These are phyloP conservation scores for Penicillium coprophilum DNA, from an alignment of 495 filamentous ascomycete species.

Conservation along the genomic window DNA sequence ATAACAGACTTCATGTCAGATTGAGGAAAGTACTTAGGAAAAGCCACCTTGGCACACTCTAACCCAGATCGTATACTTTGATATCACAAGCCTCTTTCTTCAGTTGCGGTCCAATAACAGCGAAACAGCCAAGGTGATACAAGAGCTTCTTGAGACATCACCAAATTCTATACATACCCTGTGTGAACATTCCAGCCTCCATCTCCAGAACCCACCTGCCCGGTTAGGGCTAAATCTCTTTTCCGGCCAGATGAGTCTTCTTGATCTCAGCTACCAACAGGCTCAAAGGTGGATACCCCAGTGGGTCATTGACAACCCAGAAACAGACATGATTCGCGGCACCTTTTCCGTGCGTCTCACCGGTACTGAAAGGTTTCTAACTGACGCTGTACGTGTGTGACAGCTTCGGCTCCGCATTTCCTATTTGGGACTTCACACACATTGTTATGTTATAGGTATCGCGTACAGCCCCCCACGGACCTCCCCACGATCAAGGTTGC, in stretches of 20 bases:
- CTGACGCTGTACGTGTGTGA: slow-evolving; percentile 5
- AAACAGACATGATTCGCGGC: slow-evolving; percentile 20
- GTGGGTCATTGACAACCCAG: slow-evolving; percentile 19
- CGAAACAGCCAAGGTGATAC: neutral
- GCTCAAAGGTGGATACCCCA: slow-evolving; percentile 12
- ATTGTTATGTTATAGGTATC: neutral
- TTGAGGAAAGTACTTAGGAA: neutral
- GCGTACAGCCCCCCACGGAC: slow-evolving; percentile 4
- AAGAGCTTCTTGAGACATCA: neutral
- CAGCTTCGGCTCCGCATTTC: slow-evolving; percentile 9
- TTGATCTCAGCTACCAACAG: slow-evolving; percentile 25
- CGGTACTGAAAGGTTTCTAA: slow-evolving; percentile 18
- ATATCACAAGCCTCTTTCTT: neutral
- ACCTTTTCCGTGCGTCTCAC: slow-evolving; percentile 13
- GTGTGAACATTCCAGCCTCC: slow-evolving; percentile 19
- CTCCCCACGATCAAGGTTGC: slow-evolving; percentile 2
- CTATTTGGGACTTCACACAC: slow-evolving; percentile 7
- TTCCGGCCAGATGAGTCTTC: slow-evolving; percentile 12
- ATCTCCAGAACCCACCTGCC: slow-evolving; percentile 18
- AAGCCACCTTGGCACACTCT: neutral
- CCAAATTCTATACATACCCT: neutral
- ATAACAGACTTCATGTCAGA: slow-evolving; percentile 2
- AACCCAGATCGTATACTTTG: neutral
- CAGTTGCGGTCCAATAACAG: neutral
- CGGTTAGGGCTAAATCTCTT: slow-evolving; percentile 7